A percentile compares a stretch with the other conserved stretches of the same genome.
Evolutionary conservation across 2,329 filamentous ascomycete genomes (phyloP).

Genomic region (Curvularia spicifera): DNA sequence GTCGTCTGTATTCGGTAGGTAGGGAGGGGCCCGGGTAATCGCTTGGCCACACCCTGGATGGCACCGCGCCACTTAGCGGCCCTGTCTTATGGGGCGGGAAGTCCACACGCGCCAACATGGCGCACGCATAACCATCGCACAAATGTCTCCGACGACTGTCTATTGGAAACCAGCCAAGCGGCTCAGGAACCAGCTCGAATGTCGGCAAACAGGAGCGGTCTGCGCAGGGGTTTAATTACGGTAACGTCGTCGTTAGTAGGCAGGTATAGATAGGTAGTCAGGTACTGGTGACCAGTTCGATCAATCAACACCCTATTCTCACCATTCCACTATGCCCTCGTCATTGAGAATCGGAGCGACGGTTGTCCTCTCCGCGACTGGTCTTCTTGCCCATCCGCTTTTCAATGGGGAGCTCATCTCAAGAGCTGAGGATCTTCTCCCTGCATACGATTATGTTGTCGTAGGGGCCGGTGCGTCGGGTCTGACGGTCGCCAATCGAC

Average conservation of each 20-base stretch:
- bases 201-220: constrained; percentile 10
- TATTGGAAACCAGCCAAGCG: constrained; percentile 3
- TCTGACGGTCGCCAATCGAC: constrained; percentile 38
- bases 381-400: constrained; percentile 25
- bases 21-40: background rate
- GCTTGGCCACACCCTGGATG: background rate
- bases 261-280: background rate
- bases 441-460: constrained; percentile 37
- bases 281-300: background rate
- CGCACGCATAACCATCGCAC: background rate
- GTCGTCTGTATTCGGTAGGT: background rate
- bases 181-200: background rate
- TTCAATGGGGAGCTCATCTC: constrained; percentile 23
- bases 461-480: constrained; percentile 37
- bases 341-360: constrained; percentile 13
- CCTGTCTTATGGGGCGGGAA: background rate
- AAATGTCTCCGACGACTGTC: constrained; percentile 3
- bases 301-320: background rate
- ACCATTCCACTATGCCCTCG: constrained; percentile 17
- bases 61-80: background rate
- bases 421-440: constrained; percentile 21
- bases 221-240: constrained; percentile 8
- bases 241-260: background rate
- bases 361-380: constrained; percentile 21
- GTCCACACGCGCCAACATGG: background rate